phyloP scores from a whole-genome alignment of 352 stramenopile genomes.

The Phytopythium litorale region DNA sequence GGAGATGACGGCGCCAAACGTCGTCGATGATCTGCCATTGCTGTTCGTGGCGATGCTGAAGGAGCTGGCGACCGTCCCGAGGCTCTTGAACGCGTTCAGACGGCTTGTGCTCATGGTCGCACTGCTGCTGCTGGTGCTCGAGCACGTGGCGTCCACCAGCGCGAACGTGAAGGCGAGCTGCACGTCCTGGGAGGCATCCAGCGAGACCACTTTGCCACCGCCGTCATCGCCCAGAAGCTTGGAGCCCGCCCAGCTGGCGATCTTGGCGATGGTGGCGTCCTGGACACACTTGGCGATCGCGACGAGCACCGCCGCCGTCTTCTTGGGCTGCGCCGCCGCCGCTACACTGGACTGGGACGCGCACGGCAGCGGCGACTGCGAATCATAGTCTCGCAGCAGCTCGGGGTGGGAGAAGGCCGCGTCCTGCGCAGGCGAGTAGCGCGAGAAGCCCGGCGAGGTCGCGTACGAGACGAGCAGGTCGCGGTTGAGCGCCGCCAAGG shows the following conservation, averaged over 20 bases:
- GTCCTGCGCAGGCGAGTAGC: not conserved
- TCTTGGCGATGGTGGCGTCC: constrained; percentile 15
- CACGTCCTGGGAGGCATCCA: constrained; percentile 2
- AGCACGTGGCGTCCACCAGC: constrained; percentile 1
- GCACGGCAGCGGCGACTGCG: not conserved
- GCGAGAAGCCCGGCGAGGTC: not conserved
- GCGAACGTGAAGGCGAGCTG: constrained; percentile 2
- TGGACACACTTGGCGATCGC: constrained; percentile 68
- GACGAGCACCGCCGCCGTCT: constrained; percentile 28
- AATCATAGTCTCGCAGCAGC: constrained; percentile 5
- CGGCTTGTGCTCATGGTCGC: constrained; percentile 7
- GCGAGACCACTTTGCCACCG: constrained; percentile 17
- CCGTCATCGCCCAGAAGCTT: not conserved
- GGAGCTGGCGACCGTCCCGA: constrained; percentile 22
- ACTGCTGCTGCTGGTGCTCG: constrained; percentile 28
- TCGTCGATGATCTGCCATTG: constrained; percentile 9
- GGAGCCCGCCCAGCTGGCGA: not conserved
- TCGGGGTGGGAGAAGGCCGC: not conserved
- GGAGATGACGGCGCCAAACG: constrained; percentile 27
- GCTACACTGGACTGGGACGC: not conserved
- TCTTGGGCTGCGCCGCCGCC: constrained; percentile 1
- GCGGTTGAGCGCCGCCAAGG: constrained; percentile 1
- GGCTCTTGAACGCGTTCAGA: constrained; percentile 32
- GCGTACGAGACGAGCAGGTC: constrained; percentile 3
- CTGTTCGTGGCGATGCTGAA: not conserved